Conservation (phyloP, 2,329 filamentous ascomycete genomes). For the Aaosphaeria arxii region DNA sequence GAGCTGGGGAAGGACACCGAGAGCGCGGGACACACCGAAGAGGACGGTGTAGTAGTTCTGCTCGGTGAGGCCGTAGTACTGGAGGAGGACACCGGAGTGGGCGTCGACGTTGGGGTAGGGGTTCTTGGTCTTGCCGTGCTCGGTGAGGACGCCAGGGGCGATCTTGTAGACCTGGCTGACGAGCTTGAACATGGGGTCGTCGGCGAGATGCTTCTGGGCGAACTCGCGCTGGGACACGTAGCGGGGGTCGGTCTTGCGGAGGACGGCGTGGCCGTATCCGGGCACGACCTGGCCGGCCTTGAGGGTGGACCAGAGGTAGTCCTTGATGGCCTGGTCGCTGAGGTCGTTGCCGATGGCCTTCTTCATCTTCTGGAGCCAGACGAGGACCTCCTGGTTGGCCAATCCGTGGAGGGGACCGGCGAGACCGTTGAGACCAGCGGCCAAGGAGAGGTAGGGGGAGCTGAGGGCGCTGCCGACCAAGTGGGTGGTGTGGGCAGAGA, state of each 20-base stretch:
- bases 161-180: slow-evolving; percentile 99
- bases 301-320: slow-evolving; percentile 98
- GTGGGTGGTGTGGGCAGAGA: slow-evolving; percentile 97
- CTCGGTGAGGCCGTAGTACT: slow-evolving; percentile 99
- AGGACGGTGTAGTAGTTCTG: slow-evolving; percentile 99
- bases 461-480: slow-evolving; percentile 93
- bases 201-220: slow-evolving; percentile 85
- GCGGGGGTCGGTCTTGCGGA: slow-evolving; percentile 99
- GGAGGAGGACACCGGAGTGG: slow-evolving; percentile 97
- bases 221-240: slow-evolving; percentile 99
- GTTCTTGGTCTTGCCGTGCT: slow-evolving; percentile 99
- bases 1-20: slow-evolving; percentile 97
- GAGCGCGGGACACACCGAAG: slow-evolving; percentile 96
- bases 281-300: slow-evolving; percentile 95
- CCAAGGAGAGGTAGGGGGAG: slow-evolving; percentile 94
- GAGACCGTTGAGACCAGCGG: slow-evolving; percentile 96
- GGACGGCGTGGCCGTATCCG: slow-evolving; percentile 96
- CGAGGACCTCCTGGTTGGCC: slow-evolving; percentile 98
- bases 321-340: slow-evolving; percentile 92
- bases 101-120: slow-evolving; percentile 98
- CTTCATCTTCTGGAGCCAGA: slow-evolving; percentile 99
- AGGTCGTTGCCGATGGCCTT: slow-evolving; percentile 88
- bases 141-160: slow-evolving; percentile 91
- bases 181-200: slow-evolving; percentile 99
- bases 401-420: slow-evolving; percentile 97